Evolutionary conservation across 176 grass and related monocot species (phyloP).

Genomic region (Avena atlantica): DNA sequence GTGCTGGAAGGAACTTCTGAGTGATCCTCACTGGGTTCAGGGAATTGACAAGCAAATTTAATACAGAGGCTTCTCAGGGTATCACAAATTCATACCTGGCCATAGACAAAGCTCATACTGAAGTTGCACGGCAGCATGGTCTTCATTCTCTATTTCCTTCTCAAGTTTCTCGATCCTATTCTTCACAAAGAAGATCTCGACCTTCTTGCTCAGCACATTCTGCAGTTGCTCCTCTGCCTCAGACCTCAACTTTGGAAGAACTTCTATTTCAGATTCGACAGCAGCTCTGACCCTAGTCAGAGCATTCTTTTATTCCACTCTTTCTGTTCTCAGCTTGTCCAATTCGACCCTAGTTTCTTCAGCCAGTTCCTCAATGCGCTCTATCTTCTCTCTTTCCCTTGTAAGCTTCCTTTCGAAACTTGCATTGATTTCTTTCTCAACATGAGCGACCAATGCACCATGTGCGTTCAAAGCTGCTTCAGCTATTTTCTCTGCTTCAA

Average conservation of each 20-base stretch:
- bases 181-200: conserved; percentile 78
- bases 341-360: conserved; percentile 76
- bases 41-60: not conserved
- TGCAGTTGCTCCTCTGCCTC: conserved; percentile 83
- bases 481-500: conserved; percentile 82
- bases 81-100: conserved; percentile 45
- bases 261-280: conserved; percentile 87
- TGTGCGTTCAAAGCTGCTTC: conserved; percentile 81
- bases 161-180: conserved; percentile 65
- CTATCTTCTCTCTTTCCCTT: conserved; percentile 72
- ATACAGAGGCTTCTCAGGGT: not conserved
- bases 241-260: conserved; percentile 66
- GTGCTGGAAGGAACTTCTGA: conserved; percentile 40
- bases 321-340: conserved; percentile 64
- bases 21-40: not conserved
- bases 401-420: conserved; percentile 68
- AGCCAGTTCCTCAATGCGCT: conserved; percentile 67
- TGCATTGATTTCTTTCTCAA: conserved; percentile 82
- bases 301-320: conserved; percentile 73
- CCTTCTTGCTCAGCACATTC: conserved; percentile 70
- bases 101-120: conserved; percentile 53
- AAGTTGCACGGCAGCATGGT: not conserved
- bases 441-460: conserved; percentile 74
- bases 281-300: conserved; percentile 64
- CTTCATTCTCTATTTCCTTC: not conserved